Evolutionary conservation across 139 green algal genomes (phyloP).

Genomic region (Zygnema cylindricum): DNA sequence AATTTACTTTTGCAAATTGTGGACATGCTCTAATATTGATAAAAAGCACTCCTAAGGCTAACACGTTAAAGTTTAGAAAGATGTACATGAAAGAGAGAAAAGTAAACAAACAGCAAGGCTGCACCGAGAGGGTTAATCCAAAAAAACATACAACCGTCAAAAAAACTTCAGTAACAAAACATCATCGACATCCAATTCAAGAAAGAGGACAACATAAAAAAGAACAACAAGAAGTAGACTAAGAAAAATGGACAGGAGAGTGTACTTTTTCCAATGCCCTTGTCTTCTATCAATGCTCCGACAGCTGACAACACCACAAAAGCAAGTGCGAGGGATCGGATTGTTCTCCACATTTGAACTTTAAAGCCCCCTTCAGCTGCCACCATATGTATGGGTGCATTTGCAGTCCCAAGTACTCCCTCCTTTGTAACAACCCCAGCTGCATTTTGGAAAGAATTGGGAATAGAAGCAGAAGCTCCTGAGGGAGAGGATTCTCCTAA

Average conservation of each 20-base stretch:
- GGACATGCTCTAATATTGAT: too few relatives aligned
- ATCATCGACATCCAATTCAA: background rate
- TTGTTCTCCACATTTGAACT: constrained; percentile 82
- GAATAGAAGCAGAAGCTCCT: background rate
- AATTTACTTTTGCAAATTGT: too few relatives aligned
- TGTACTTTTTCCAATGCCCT: constrained; percentile 68
- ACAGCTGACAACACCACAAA: constrained; percentile 91
- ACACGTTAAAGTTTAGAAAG: too few relatives aligned
- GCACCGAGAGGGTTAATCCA: too few relatives aligned
- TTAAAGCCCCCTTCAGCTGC: constrained; percentile 76
- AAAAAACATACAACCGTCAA: too few relatives aligned
- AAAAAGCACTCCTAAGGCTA: too few relatives aligned
- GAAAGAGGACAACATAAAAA: too few relatives aligned
- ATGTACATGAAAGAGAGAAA: too few relatives aligned
- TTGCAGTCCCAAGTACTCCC: constrained; percentile 56
- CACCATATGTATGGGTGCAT: constrained; percentile 58
- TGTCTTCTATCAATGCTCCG: constrained; percentile 90
- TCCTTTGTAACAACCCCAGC: constrained; percentile 16
- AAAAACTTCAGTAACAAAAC: background rate
- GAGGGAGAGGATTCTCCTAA: background rate
- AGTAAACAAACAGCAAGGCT: too few relatives aligned
- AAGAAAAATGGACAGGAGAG: background rate
- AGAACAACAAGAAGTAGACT: background rate
- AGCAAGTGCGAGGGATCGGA: constrained; percentile 82
- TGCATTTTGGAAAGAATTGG: background rate